Conservation (phyloP, 2,329 filamentous ascomycete species). For the Neoarthrinium moseri region DNA sequence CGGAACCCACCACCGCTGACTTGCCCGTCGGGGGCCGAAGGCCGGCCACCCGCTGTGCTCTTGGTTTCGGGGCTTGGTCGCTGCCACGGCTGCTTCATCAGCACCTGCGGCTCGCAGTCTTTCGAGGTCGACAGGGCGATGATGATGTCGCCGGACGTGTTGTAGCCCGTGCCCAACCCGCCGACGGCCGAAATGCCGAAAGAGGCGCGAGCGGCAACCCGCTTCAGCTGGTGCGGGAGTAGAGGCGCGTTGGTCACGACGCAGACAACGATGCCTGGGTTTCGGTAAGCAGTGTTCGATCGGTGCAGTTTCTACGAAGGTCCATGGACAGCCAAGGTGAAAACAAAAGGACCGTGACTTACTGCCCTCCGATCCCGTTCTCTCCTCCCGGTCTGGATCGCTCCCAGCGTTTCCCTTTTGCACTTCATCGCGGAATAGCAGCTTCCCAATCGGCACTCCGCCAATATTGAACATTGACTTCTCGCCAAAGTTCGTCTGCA, state of each 20-base stretch:
- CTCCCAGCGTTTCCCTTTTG: background rate
- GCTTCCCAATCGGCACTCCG: conserved; percentile 5
- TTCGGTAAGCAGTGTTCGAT: background rate
- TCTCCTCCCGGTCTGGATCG: background rate
- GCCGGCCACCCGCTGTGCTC: background rate
- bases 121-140: conserved; percentile 1
- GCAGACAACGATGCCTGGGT: conserved; percentile 3
- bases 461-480: conserved; percentile 4
- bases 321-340: background rate
- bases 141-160: conserved; percentile 6
- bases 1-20: conserved; percentile 1
- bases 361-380: conserved; percentile 6
- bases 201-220: conserved; percentile 1
- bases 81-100: conserved; percentile 2
- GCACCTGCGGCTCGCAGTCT: conserved; percentile 1
- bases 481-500: conserved; percentile 1
- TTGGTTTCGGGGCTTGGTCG: background rate
- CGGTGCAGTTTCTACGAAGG: too few species aligned
- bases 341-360: background rate
- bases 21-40: background rate
- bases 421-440: conserved; percentile 1
- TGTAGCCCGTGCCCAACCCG: background rate
- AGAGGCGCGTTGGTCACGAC: conserved; percentile 6
- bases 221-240: conserved; percentile 7
- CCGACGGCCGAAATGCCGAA: background rate